phyloP scores from a whole-genome alignment of 106 monocot genomes.

The Acanthochlamys bracteata region DNA sequence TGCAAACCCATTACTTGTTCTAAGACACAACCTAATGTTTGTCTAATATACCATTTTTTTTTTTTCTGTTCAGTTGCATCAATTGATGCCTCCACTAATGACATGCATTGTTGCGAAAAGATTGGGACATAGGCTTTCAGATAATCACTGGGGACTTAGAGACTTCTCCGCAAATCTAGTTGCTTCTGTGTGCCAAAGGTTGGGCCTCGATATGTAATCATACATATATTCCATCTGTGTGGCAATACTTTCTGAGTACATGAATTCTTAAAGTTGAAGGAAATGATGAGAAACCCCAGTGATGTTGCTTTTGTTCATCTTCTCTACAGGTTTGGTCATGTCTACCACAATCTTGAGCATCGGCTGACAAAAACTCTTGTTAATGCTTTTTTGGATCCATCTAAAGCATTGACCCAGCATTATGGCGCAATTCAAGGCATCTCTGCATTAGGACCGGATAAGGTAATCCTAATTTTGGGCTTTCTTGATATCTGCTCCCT shows the following conservation, averaged over 20 bases:
- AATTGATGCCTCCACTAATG: constrained; percentile 96
- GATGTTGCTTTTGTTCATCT: not conserved
- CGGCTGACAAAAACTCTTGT: constrained; percentile 82
- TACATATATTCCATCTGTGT: too few species aligned
- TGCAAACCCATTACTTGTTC: too few species aligned
- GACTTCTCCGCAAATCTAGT: constrained; percentile 83
- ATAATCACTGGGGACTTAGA: constrained; percentile 97
- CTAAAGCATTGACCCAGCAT: too few species aligned
- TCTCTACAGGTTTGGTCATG: constrained; percentile 72
- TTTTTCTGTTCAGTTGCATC: constrained; percentile 70
- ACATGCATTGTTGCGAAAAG: constrained; percentile 96
- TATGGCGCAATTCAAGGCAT: constrained; percentile 97
- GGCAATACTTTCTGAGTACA: too few species aligned
- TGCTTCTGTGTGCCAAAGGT: constrained; percentile 93
- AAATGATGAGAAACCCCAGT: too few species aligned
- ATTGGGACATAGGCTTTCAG: constrained; percentile 67
- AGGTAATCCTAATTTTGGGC: constrained; percentile 34
- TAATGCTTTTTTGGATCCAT: constrained; percentile 88
- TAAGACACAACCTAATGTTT: constrained; percentile 8
- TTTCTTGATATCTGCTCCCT: constrained; percentile 2
- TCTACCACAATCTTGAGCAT: constrained; percentile 88
- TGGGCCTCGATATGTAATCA: too few species aligned
- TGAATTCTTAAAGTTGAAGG: too few species aligned
- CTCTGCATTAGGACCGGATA: constrained; percentile 76
- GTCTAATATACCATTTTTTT: constrained; percentile 6